Conservation (phyloP, 2,329 filamentous ascomycete genomes). For the Coniochaeta hoffmannii region DNA sequence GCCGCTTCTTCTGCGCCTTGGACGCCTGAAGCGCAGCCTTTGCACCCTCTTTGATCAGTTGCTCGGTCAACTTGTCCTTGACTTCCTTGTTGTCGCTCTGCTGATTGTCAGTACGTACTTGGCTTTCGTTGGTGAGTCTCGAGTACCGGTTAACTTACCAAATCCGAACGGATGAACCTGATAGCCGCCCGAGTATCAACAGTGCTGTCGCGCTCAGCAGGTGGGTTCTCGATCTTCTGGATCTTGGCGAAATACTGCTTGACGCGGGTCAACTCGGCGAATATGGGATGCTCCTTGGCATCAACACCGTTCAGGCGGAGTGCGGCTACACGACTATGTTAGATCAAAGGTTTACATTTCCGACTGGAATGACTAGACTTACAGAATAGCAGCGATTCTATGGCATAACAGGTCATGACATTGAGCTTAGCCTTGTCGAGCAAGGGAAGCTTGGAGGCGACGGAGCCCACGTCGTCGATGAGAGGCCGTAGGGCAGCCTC, state of each 20-base stretch:
- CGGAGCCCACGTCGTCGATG: slow-evolving; percentile 56
- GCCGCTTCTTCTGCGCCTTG: slow-evolving; percentile 24
- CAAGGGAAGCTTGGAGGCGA: slow-evolving; percentile 74
- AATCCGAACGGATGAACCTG: slow-evolving; percentile 73
- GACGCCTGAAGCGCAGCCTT: slow-evolving; percentile 31
- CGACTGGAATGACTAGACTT: slow-evolving; percentile 18
- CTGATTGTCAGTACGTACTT: slow-evolving; percentile 4
- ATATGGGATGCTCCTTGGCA: slow-evolving; percentile 69
- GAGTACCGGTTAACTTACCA: slow-evolving; percentile 43
- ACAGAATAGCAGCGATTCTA: slow-evolving; percentile 89
- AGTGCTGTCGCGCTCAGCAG: slow-evolving; percentile 41
- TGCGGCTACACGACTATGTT: slow-evolving; percentile 44
- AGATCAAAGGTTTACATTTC: neutral
- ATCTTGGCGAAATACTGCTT: slow-evolving; percentile 93
- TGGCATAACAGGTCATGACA: slow-evolving; percentile 77
- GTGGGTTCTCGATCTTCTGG: slow-evolving; percentile 62
- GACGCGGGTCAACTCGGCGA: slow-evolving; percentile 76
- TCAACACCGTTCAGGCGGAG: slow-evolving; percentile 73
- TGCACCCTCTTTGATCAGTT: slow-evolving; percentile 48
- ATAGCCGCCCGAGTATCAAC: slow-evolving; percentile 71
- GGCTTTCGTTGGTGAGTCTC: neutral
- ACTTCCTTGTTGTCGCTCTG: slow-evolving; percentile 45
- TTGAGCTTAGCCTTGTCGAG: slow-evolving; percentile 93
- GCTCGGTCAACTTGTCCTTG: slow-evolving; percentile 44
- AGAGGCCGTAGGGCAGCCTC: slow-evolving; percentile 70